phyloP scores from a whole-genome alignment of 306 rosid species.

The Argentina anserina region DNA sequence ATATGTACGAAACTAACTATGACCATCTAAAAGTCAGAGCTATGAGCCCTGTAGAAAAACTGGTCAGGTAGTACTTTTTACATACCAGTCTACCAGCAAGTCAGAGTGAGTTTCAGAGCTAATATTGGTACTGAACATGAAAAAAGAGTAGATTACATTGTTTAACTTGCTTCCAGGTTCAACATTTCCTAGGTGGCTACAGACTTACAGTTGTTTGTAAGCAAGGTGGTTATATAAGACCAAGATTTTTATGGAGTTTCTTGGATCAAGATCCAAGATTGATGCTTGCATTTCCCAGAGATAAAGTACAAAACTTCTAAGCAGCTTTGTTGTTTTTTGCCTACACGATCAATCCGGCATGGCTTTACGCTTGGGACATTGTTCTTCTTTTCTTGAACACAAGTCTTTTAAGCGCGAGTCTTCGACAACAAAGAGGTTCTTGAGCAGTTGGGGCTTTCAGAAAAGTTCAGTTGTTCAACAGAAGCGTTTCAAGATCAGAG shows the following conservation, averaged over 20 bases:
- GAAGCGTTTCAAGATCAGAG: neutral
- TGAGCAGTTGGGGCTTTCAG: slow-evolving; percentile 1
- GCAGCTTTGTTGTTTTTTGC: slow-evolving; percentile 1
- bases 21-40: slow-evolving; percentile 11
- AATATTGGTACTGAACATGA: neutral
- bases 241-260: slow-evolving; percentile 10
- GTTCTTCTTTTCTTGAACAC: slow-evolving; percentile 14
- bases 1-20: neutral
- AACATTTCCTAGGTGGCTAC: slow-evolving; percentile 4
- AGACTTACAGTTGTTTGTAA: neutral
- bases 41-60: neutral
- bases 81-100: neutral
- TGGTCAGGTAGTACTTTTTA: neutral
- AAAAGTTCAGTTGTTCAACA: neutral
- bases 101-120: slow-evolving; percentile 1
- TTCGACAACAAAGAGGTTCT: neutral
- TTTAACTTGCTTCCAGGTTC: neutral
- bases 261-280: slow-evolving; percentile 13
- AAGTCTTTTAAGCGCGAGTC: slow-evolving; percentile 8
- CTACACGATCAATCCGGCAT: slow-evolving; percentile 3
- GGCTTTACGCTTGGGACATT: slow-evolving; percentile 17
- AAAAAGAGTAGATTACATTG: neutral
- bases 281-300: slow-evolving; percentile 1
- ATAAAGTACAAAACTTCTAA: neutral
- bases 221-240: slow-evolving; percentile 11